A percentile compares a stretch with the other conserved stretches of the same genome.
Evolutionary conservation across 768 basidiomycete genomes (phyloP).

Genomic region (Lanmaoa pseudosensibilis): DNA sequence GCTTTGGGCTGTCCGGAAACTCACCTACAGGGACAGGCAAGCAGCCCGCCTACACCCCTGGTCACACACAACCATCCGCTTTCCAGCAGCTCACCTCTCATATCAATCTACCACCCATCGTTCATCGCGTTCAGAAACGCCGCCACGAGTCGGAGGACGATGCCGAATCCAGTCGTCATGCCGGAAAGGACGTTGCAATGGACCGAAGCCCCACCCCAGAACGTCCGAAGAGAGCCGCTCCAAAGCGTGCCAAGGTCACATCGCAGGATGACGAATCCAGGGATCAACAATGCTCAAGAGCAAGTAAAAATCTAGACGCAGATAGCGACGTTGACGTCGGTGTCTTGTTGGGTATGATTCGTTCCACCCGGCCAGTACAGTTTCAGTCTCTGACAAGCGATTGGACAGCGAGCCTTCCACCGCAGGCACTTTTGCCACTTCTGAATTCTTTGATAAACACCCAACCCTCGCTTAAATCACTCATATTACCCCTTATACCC

Average conservation of each 20-base stretch:
- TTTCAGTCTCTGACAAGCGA: slow-evolving; percentile 9
- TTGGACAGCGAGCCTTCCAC: slow-evolving; percentile 69
- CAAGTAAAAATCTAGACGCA: slow-evolving; percentile 41
- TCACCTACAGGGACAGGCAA: slow-evolving; percentile 47
- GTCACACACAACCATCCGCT: slow-evolving; percentile 42
- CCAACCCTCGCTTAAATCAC: slow-evolving; percentile 70
- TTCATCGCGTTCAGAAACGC: slow-evolving; percentile 57
- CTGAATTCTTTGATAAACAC: slow-evolving; percentile 64
- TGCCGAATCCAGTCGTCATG: slow-evolving; percentile 38
- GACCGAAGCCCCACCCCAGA: slow-evolving; percentile 86
- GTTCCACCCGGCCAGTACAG: not conserved
- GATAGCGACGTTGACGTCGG: slow-evolving; percentile 67
- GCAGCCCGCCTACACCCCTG: slow-evolving; percentile 44
- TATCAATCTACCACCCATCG: slow-evolving; percentile 41
- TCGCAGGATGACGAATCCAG: slow-evolving; percentile 32
- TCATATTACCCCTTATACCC: slow-evolving; percentile 75
- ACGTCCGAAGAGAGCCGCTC: slow-evolving; percentile 64
- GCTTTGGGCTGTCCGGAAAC: slow-evolving; percentile 58
- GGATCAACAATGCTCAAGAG: slow-evolving; percentile 47
- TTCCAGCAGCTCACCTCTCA: slow-evolving; percentile 58
- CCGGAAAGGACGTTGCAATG: slow-evolving; percentile 66
- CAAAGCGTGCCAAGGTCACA: slow-evolving; percentile 55
- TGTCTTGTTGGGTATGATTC: slow-evolving; percentile 67
- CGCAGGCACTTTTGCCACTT: slow-evolving; percentile 73
- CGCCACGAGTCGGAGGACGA: slow-evolving; percentile 73